These are phyloP conservation scores for Alternaria panax DNA, from an alignment of 2,329 filamentous ascomycete genomes.

Conservation along the genomic window DNA sequence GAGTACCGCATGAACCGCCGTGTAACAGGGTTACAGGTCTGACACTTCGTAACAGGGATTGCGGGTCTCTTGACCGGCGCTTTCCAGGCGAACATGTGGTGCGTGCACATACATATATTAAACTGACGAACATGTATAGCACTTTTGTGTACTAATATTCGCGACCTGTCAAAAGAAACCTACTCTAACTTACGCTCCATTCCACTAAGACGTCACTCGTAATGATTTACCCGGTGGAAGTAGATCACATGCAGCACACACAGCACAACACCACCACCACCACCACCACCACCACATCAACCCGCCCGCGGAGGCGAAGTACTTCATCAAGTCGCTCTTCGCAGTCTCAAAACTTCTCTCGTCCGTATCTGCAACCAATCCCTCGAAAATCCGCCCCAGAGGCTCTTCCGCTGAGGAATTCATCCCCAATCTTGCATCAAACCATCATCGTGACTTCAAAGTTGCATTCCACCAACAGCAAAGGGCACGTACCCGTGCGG, in stretches of 20 bases:
- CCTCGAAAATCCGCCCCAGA: not conserved
- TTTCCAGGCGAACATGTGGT: slow-evolving; percentile 12
- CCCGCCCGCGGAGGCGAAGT: slow-evolving; percentile 16
- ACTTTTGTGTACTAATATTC: not conserved
- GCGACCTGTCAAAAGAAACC: not conserved
- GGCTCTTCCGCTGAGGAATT: not conserved
- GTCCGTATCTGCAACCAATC: slow-evolving; percentile 7
- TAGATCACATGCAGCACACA: slow-evolving; percentile 10
- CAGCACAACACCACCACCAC: slow-evolving; percentile 8
- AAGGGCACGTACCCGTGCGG: not conserved
- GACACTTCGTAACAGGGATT: slow-evolving; percentile 4
- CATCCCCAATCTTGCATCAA: slow-evolving; percentile 10
- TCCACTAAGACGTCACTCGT: slow-evolving; percentile 5
- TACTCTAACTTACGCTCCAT: not conserved
- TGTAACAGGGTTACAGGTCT: slow-evolving; percentile 19
- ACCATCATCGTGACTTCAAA: slow-evolving; percentile 7
- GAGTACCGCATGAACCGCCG: slow-evolving; percentile 18
- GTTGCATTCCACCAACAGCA: not conserved
- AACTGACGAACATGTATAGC: not conserved
- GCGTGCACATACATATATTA: slow-evolving; percentile 15
- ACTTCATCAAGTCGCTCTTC: slow-evolving; percentile 13
- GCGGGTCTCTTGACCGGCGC: not conserved
- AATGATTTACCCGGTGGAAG: slow-evolving; percentile 24
- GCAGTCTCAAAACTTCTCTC: slow-evolving; percentile 18
- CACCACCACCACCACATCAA: not conserved